These are phyloP conservation scores for Globisporangium cederbergense DNA, from an alignment of 352 stramenopile species.

Conservation along the genomic window DNA sequence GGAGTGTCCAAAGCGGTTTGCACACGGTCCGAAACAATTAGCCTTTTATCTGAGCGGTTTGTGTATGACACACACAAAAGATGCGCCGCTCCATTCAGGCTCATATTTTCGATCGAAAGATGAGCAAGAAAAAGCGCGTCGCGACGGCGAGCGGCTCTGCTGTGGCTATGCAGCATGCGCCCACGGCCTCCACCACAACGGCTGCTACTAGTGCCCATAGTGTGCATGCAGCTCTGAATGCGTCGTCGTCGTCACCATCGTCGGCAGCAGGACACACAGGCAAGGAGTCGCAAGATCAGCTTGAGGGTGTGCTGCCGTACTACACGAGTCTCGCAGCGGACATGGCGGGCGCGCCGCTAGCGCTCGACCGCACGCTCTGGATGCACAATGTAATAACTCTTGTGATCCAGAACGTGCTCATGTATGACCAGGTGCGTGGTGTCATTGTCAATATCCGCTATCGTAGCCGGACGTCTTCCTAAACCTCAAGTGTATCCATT, in stretches of 20 bases:
- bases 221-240: not conserved
- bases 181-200: not conserved
- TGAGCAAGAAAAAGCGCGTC: constrained; percentile 41
- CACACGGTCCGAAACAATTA: no score
- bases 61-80: no score
- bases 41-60: no score
- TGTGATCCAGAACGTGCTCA: constrained; percentile 35
- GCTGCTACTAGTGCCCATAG: not conserved
- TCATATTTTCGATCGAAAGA: constrained; percentile 6
- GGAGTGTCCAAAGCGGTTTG: no score
- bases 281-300: not conserved
- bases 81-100: not conserved
- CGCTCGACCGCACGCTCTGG: constrained; percentile 32
- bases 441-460: not conserved
- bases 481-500: not conserved
- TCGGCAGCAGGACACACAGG: not conserved
- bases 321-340: constrained; percentile 22
- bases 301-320: not conserved
- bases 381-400: constrained; percentile 33
- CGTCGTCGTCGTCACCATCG: not conserved
- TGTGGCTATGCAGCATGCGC: not conserved
- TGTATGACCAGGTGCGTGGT: constrained; percentile 35
- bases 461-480: no score
- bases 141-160: not conserved
- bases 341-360: constrained; percentile 10